Evolutionary conservation across 495 filamentous ascomycete genomes (phyloP).

Genomic region (Penicillium fimorum): DNA sequence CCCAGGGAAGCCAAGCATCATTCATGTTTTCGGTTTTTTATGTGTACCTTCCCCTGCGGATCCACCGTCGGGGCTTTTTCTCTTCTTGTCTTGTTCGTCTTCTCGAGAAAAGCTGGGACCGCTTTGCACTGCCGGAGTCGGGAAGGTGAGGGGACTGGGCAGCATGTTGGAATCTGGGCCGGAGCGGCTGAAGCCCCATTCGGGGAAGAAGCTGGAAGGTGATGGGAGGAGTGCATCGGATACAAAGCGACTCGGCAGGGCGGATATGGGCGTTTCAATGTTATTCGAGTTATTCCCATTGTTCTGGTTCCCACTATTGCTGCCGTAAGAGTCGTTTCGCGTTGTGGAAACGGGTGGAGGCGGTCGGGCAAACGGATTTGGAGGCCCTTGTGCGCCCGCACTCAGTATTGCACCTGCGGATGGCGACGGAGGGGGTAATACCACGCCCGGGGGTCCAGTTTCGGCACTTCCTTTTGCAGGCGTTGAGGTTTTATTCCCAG

Average conservation of each 20-base stretch:
- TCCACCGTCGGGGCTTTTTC: constrained; percentile 53
- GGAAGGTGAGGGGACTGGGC: constrained; percentile 87
- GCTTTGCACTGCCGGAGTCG: constrained; percentile 74
- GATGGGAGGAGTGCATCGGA: constrained; percentile 80
- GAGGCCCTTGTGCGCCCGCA: constrained; percentile 87
- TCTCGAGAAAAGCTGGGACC: constrained; percentile 68
- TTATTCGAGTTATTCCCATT: constrained; percentile 66
- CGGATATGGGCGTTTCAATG: constrained; percentile 97
- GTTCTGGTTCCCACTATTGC: constrained; percentile 63
- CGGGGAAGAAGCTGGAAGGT: constrained; percentile 86
- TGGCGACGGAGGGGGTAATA: constrained; percentile 91
- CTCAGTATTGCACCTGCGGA: constrained; percentile 81
- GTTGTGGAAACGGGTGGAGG: constrained; percentile 51
- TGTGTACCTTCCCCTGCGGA: constrained; percentile 34
- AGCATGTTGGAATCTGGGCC: constrained; percentile 75
- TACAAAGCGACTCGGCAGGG: constrained; percentile 87
- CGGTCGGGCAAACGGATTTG: constrained; percentile 92
- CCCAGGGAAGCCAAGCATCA: background rate
- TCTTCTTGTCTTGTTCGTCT: constrained; percentile 53
- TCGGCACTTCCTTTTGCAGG: constrained; percentile 54
- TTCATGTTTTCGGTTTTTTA: constrained; percentile 51
- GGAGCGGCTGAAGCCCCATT: constrained; percentile 72
- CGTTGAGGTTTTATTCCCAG: constrained; percentile 54
- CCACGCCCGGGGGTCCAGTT: constrained; percentile 62
- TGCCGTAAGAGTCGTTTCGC: constrained; percentile 49